phyloP scores from a whole-genome alignment of 257 asterid genomes.

The Solanum ossicruentum region DNA sequence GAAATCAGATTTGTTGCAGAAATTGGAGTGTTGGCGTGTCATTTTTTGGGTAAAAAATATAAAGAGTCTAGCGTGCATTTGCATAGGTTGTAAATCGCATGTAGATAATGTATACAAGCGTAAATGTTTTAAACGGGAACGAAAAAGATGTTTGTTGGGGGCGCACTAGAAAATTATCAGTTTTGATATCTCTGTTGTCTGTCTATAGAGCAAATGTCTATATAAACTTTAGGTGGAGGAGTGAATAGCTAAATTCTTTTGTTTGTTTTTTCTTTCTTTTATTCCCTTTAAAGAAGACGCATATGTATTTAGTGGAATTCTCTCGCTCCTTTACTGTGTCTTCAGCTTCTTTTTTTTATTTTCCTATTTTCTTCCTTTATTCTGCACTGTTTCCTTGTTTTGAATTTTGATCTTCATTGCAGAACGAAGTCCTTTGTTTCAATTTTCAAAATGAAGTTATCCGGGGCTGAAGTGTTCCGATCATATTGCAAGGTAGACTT shows the following conservation, averaged over 20 bases:
- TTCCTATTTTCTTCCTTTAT: background rate
- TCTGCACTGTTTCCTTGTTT: background rate
- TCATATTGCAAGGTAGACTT: background rate
- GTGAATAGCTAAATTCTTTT: background rate
- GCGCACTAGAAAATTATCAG: background rate
- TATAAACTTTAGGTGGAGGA: background rate
- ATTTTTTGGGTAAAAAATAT: background rate
- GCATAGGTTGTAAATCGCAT: background rate
- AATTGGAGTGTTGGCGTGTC: background rate
- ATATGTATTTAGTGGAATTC: background rate
- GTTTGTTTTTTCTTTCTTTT: background rate
- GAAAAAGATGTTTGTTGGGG: background rate
- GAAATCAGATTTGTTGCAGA: background rate
- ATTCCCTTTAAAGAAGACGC: background rate
- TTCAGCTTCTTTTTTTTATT: background rate
- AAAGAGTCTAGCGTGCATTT: background rate
- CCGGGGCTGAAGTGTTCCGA: background rate
- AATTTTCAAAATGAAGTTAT: background rate
- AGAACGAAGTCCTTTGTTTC: background rate
- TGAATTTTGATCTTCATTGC: background rate
- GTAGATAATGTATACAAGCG: background rate
- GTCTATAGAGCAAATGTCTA: background rate
- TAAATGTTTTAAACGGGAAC: background rate
- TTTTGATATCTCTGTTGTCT: background rate
- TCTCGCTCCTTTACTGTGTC: background rate